Evolutionary conservation across 768 basidiomycete genomes (phyloP).

Genomic region (Leccinellum luteum): DNA sequence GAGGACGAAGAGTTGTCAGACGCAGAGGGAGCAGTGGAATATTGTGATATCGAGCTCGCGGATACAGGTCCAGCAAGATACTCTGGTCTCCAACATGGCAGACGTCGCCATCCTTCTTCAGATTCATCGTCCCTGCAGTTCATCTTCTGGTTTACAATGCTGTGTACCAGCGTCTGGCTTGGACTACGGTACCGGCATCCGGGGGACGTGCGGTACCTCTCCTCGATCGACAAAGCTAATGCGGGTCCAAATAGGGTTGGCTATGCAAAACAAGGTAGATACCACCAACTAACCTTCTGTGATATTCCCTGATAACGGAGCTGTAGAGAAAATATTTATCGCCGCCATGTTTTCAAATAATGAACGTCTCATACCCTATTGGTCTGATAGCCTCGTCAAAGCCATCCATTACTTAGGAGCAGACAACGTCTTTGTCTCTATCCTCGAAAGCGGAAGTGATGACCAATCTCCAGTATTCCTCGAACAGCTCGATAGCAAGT

Average conservation of each 20-base stretch:
- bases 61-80: background rate
- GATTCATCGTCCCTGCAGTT: background rate
- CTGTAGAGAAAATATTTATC: constrained; percentile 15
- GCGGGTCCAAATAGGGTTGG: constrained; percentile 10
- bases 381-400: constrained; percentile 34
- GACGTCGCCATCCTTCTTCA: background rate
- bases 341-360: constrained; percentile 41
- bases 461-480: constrained; percentile 15
- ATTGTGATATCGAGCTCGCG: background rate
- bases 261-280: constrained; percentile 13
- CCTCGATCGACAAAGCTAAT: constrained; percentile 10
- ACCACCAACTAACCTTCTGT: too few species aligned
- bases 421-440: constrained; percentile 41
- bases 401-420: constrained; percentile 39
- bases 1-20: background rate
- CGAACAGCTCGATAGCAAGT: constrained; percentile 2
- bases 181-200: background rate
- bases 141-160: constrained; percentile 3
- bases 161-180: constrained; percentile 1
- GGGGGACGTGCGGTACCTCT: constrained; percentile 12
- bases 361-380: constrained; percentile 36
- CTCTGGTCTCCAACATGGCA: background rate
- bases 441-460: constrained; percentile 37
- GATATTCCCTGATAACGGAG: background rate
- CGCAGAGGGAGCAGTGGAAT: background rate